Conservation (phyloP, 2,329 filamentous ascomycete genomes). For the Beauveria varroae region DNA sequence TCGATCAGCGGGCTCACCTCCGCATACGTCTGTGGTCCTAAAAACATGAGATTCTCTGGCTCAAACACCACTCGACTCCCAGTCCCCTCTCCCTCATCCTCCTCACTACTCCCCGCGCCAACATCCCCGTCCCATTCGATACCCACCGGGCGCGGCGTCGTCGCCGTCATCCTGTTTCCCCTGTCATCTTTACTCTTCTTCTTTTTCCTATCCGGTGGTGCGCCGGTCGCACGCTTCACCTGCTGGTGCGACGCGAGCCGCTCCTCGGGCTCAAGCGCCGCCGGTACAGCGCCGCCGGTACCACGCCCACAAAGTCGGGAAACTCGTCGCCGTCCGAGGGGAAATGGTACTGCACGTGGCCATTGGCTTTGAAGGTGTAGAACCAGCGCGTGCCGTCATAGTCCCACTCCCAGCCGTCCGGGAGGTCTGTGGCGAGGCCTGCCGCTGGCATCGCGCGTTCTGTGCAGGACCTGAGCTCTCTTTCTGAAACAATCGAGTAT, state of each 20-base stretch:
- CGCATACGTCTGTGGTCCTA: constrained; percentile 38
- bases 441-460: neutral
- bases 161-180: constrained; percentile 25
- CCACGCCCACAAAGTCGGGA: constrained; percentile 41
- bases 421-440: constrained; percentile 26
- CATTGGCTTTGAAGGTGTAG: constrained; percentile 48
- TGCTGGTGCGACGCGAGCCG: constrained; percentile 45
- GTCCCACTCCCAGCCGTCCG: constrained; percentile 49
- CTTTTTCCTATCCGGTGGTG: constrained; percentile 7
- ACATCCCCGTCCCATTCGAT: constrained; percentile 25
- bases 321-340: constrained; percentile 52
- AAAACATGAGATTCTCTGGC: constrained; percentile 45
- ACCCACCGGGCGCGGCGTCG: constrained; percentile 16
- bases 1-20: constrained; percentile 38
- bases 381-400: constrained; percentile 53
- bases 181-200: constrained; percentile 3
- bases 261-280: constrained; percentile 43
- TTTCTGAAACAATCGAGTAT: no score
- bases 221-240: constrained; percentile 27
- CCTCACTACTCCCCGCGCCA: constrained; percentile 24
- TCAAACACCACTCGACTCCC: constrained; percentile 36
- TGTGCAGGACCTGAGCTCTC: neutral
- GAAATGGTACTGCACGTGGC: constrained; percentile 48
- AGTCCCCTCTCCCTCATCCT: constrained; percentile 25
- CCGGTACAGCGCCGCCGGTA: constrained; percentile 28